Conservation (phyloP, 768 basidiomycete genomes). For the Lactifluus subvellereus region DNA sequence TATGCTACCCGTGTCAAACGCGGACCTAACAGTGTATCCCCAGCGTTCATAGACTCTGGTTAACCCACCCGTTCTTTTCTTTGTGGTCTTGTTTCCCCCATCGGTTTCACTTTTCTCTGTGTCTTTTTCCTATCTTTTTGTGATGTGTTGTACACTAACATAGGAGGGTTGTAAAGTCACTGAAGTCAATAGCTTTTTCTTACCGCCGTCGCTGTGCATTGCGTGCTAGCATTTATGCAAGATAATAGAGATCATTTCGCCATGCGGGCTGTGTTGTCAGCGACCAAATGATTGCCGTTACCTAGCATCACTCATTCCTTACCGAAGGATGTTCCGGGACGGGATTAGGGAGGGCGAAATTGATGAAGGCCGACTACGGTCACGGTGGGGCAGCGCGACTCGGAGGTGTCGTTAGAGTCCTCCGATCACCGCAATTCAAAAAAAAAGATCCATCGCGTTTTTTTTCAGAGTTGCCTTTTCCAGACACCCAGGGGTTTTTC, state of each 20-base stretch:
- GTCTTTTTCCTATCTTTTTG: constrained; percentile 4
- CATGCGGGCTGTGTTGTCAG: background rate
- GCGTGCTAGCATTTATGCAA: constrained; percentile 23
- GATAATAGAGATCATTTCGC: constrained; percentile 15
- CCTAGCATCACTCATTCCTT: background rate
- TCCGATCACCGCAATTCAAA: background rate
- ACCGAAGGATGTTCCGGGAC: background rate
- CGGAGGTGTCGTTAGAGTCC: background rate
- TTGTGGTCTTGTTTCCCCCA: background rate
- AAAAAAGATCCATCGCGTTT: background rate
- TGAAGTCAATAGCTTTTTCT: constrained; percentile 9
- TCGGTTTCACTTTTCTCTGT: constrained; percentile 14
- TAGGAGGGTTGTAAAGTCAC: constrained; percentile 20
- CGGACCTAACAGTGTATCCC: constrained; percentile 16
- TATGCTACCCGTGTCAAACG: background rate
- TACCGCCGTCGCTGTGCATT: constrained; percentile 5
- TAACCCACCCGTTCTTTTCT: constrained; percentile 12
- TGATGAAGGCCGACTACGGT: too few relatives aligned
- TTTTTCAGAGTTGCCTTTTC: too few relatives aligned
- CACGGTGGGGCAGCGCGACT: too few relatives aligned
- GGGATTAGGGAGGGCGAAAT: background rate
- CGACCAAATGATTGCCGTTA: background rate
- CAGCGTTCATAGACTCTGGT: constrained; percentile 22
- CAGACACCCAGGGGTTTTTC: too few relatives aligned
- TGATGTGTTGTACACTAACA: constrained; percentile 24